These are phyloP conservation scores for Barnettozyma wickerhamii DNA, from an alignment of 805 yeast species.

Conservation along the genomic window DNA sequence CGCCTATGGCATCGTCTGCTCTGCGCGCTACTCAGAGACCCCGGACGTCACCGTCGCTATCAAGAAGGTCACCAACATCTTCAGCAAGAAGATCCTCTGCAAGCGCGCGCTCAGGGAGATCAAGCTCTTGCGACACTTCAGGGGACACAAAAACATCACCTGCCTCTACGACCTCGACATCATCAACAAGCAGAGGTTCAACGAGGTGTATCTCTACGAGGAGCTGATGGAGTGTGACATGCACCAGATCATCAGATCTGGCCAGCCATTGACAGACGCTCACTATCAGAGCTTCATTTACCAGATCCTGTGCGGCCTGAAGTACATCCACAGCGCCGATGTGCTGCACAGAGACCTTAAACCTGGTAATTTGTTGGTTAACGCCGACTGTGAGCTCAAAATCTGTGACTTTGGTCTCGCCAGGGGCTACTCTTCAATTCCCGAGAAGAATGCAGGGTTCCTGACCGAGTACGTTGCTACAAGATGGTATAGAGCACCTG, in stretches of 20 bases:
- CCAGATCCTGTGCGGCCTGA: conserved; percentile 86
- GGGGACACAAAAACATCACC: conserved; percentile 96
- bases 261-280: conserved; percentile 89
- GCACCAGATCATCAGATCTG: conserved; percentile 94
- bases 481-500: conserved; percentile 98
- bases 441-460: conserved; percentile 86
- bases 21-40: conserved; percentile 75
- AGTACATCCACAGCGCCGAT: conserved; percentile 86
- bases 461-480: conserved; percentile 98
- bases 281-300: conserved; percentile 93
- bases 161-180: conserved; percentile 93
- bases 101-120: conserved; percentile 89
- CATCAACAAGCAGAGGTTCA: conserved; percentile 65
- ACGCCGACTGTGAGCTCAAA: conserved; percentile 94
- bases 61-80: conserved; percentile 92
- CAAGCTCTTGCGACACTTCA: conserved; percentile 83
- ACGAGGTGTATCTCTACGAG: conserved; percentile 90
- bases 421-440: conserved; percentile 79
- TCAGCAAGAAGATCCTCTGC: conserved; percentile 84
- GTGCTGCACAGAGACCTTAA: conserved; percentile 92
- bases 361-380: conserved; percentile 89
- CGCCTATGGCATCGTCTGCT: conserved; percentile 95
- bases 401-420: conserved; percentile 97
- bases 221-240: conserved; percentile 98
- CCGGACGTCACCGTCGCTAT: conserved; percentile 87